A percentile compares a stretch with the other conserved stretches of the same genome.
phyloP scores from a whole-genome alignment of 192 early-diverging fungal genomes.

The Backusella australiensis region DNA sequence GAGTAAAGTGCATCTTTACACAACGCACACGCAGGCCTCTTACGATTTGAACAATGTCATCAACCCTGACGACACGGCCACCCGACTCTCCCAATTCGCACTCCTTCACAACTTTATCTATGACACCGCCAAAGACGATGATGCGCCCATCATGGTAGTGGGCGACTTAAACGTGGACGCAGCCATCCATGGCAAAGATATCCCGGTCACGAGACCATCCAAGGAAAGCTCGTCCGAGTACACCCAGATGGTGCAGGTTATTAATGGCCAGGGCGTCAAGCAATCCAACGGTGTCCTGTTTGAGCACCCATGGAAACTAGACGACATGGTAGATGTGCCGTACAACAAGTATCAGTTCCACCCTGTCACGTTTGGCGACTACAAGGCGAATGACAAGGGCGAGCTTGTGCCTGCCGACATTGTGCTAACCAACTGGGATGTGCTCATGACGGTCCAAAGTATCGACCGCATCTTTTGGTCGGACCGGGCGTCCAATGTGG shows the following conservation, averaged over 20 bases:
- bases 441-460: constrained; percentile 41
- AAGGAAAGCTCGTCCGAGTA: constrained; percentile 51
- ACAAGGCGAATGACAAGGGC: constrained; percentile 45
- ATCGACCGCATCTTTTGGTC: constrained; percentile 34
- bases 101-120: constrained; percentile 66
- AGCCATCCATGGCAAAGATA: constrained; percentile 24
- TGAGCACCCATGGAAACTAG: constrained; percentile 1
- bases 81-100: constrained; percentile 62
- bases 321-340: constrained; percentile 46
- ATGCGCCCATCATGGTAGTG: constrained; percentile 16
- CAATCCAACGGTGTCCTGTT: background rate
- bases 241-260: constrained; percentile 52
- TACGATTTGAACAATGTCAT: constrained; percentile 53
- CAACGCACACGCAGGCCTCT: constrained; percentile 84
- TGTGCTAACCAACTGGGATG: constrained; percentile 52
- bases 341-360: constrained; percentile 60
- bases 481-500: background rate
- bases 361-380: constrained; percentile 78
- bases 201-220: constrained; percentile 25
- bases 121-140: constrained; percentile 38
- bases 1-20: constrained; percentile 66
- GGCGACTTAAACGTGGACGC: constrained; percentile 71
- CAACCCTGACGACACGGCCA: constrained; percentile 50
- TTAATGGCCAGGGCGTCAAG: constrained; percentile 36
- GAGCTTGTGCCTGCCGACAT: constrained; percentile 49